Percentiles rank a stretch among this genome's conserved stretches.
Evolutionary conservation across 2,329 filamentous ascomycete species (phyloP).

Genomic region (Verticillium dahliae): DNA sequence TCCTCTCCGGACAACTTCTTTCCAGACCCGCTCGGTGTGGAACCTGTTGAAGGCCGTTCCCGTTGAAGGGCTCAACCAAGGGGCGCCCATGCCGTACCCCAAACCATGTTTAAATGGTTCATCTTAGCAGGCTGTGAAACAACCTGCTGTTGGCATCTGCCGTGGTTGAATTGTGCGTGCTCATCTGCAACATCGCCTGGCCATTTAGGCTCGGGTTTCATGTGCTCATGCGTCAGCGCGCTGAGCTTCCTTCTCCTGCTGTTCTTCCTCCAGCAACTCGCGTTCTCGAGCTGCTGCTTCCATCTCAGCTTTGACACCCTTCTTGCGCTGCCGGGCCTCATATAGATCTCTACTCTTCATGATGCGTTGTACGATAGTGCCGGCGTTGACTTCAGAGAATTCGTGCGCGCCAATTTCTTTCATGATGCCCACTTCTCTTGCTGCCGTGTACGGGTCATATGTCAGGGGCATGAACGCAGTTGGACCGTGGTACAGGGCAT

Average conservation of each 20-base stretch:
- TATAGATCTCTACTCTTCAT: slow-evolving; percentile 81
- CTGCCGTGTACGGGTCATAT: slow-evolving; percentile 73
- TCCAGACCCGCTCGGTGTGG: not conserved
- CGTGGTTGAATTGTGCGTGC: not conserved
- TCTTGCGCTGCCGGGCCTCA: slow-evolving; percentile 84
- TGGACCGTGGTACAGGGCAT: slow-evolving; percentile 91
- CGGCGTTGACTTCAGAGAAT: slow-evolving; percentile 85
- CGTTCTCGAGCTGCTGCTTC: slow-evolving; percentile 61
- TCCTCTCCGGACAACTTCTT: not conserved
- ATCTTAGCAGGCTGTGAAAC: slow-evolving; percentile 1
- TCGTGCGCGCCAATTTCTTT: slow-evolving; percentile 68
- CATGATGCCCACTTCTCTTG: slow-evolving; percentile 81
- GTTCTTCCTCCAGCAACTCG: slow-evolving; percentile 56
- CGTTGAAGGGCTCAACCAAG: not conserved
- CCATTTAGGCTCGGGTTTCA: not conserved
- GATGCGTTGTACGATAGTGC: slow-evolving; percentile 85
- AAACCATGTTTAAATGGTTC: not conserved
- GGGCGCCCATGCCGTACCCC: not conserved
- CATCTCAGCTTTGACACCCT: slow-evolving; percentile 76
- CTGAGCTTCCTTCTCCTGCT: slow-evolving; percentile 39
- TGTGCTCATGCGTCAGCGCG: slow-evolving; percentile 11
- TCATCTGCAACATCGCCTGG: not conserved
- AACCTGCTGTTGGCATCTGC: not conserved
- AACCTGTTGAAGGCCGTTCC: slow-evolving; percentile 11
- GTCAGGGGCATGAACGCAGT: slow-evolving; percentile 81